These are phyloP conservation scores for Melanomma pulvis-pyrius DNA, from an alignment of 495 filamentous ascomycete species.

Conservation along the genomic window DNA sequence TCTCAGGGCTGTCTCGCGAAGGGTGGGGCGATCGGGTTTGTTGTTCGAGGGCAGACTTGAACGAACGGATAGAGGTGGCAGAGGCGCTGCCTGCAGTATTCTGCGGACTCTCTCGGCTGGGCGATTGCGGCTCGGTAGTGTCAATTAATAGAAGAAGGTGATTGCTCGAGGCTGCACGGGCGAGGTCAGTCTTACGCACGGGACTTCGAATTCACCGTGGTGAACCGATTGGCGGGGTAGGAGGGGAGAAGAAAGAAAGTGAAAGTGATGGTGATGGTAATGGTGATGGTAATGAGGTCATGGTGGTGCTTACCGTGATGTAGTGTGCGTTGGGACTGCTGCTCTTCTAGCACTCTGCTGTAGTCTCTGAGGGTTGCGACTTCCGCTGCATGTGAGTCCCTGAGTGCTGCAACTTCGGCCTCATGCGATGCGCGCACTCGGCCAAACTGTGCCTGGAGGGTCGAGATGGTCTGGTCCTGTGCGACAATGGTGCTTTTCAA, in stretches of 20 bases:
- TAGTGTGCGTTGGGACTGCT: constrained; percentile 33
- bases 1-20: constrained; percentile 21
- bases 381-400: constrained; percentile 41
- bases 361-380: constrained; percentile 40
- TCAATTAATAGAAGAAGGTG: constrained; percentile 36
- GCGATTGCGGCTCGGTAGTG: constrained; percentile 33
- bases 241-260: neutral
- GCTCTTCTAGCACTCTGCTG: constrained; percentile 39
- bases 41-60: constrained; percentile 34
- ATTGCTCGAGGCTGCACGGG: constrained; percentile 34
- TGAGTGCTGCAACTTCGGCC: constrained; percentile 40
- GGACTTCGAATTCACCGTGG: neutral
- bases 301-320: constrained; percentile 35
- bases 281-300: neutral
- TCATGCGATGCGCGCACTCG: constrained; percentile 41
- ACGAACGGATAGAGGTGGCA: constrained; percentile 31
- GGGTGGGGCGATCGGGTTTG: constrained; percentile 10
- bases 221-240: neutral
- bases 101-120: constrained; percentile 28
- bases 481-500: constrained; percentile 35
- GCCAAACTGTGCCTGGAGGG: constrained; percentile 38
- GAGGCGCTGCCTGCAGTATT: constrained; percentile 22
- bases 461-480: constrained; percentile 31
- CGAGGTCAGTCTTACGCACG: neutral
- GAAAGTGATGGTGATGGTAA: neutral